Percentiles rank a stretch among this genome's conserved stretches.
phyloP scores from a whole-genome alignment of 2,329 filamentous ascomycete genomes.

The Xylariaceae sp. region DNA sequence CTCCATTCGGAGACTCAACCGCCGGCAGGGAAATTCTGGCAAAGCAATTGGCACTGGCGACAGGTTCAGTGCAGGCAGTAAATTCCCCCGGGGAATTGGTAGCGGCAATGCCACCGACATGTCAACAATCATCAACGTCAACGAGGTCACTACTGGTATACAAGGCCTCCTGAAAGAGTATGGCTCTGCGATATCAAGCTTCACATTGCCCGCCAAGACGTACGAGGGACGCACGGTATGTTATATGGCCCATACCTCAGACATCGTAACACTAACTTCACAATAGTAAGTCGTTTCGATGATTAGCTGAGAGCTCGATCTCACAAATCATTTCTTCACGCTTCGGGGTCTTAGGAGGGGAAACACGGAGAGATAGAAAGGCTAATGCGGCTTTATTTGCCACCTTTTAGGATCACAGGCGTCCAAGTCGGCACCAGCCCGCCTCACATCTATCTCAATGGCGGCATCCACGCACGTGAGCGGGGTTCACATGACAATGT shows the following conservation, averaged over 20 bases:
- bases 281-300: no score
- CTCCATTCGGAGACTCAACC: conserved; percentile 9
- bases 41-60: conserved; percentile 31
- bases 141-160: conserved; percentile 40
- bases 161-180: conserved; percentile 40
- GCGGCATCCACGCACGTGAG: conserved; percentile 56
- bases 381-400: no score
- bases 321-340: no score
- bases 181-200: conserved; percentile 32
- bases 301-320: no score
- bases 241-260: no score
- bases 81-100: conserved; percentile 42
- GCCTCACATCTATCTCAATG: conserved; percentile 51
- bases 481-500: conserved; percentile 55
- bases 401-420: conserved; percentile 25
- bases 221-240: conserved; percentile 37
- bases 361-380: no score
- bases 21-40: conserved; percentile 14
- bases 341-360: no score
- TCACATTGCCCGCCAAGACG: conserved; percentile 42
- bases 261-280: no score
- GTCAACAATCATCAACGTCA: conserved; percentile 40
- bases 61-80: conserved; percentile 38
- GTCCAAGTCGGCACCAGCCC: conserved; percentile 42
- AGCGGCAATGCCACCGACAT: conserved; percentile 34